Conservation (phyloP, 176 grass and related monocot genomes). For the Juncus effusus region DNA sequence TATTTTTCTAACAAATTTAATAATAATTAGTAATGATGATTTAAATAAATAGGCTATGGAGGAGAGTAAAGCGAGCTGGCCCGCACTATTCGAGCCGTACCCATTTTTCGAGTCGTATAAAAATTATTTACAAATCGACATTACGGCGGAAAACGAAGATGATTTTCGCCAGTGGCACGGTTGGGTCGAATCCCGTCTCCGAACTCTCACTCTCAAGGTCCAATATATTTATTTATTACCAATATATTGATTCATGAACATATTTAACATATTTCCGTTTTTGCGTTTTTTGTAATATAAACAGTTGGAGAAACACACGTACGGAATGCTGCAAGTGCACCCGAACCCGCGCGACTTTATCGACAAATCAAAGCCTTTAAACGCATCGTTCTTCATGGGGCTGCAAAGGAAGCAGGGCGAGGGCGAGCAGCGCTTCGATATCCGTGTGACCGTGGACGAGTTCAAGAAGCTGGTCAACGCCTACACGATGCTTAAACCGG, state of each 20-base stretch:
- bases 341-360: slow-evolving; percentile 68
- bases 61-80: slow-evolving; percentile 52
- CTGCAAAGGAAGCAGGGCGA: slow-evolving; percentile 77
- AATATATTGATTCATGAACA: background rate
- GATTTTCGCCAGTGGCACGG: slow-evolving; percentile 92
- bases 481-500: slow-evolving; percentile 49
- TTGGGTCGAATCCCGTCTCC: slow-evolving; percentile 91
- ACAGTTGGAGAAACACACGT: slow-evolving; percentile 70
- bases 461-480: slow-evolving; percentile 56
- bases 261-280: background rate
- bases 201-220: slow-evolving; percentile 82
- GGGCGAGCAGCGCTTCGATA: slow-evolving; percentile 72
- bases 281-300: slow-evolving; percentile 6
- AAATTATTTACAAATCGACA: slow-evolving; percentile 73
- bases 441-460: slow-evolving; percentile 78
- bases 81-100: slow-evolving; percentile 63
- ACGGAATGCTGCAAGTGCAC: slow-evolving; percentile 66
- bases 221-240: background rate
- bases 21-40: slow-evolving; percentile 1
- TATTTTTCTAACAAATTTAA: slow-evolving; percentile 1
- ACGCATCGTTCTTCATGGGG: slow-evolving; percentile 79
- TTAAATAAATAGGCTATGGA: slow-evolving; percentile 54
- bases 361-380: slow-evolving; percentile 47
- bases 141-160: slow-evolving; percentile 71
- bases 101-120: slow-evolving; percentile 90